Evolutionary conservation across 2,329 filamentous ascomycete species (phyloP).

Genomic region (Fusarium musae): DNA sequence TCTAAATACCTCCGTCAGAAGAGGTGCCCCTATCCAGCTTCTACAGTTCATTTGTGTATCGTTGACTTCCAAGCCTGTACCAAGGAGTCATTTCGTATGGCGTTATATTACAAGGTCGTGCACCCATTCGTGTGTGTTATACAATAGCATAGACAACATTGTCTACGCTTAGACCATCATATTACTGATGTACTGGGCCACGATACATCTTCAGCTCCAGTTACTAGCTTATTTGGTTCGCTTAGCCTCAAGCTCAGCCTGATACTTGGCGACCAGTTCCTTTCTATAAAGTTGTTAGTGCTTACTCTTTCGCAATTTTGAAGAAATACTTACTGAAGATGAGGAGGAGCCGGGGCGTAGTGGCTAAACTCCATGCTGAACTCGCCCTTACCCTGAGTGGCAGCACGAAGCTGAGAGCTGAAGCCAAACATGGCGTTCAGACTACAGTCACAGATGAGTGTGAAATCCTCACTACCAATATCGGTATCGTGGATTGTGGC

Average conservation of each 20-base stretch:
- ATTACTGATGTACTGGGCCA: constrained; percentile 4
- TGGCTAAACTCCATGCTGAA: constrained; percentile 99
- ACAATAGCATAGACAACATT: constrained; percentile 29
- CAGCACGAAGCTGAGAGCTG: constrained; percentile 87
- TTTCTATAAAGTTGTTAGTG: constrained; percentile 55
- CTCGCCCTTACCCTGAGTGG: constrained; percentile 98
- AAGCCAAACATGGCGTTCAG: constrained; percentile 99
- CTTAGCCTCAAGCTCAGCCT: constrained; percentile 69
- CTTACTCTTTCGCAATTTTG: neutral
- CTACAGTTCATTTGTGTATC: constrained; percentile 30
- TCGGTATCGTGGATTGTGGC: constrained; percentile 96
- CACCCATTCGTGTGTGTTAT: constrained; percentile 39
- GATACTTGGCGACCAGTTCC: constrained; percentile 68
- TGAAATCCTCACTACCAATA: constrained; percentile 93
- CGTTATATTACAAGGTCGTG: constrained; percentile 45
- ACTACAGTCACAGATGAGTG: constrained; percentile 89
- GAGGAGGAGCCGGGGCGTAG: constrained; percentile 86
- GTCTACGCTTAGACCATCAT: constrained; percentile 11
- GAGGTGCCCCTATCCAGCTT: constrained; percentile 6
- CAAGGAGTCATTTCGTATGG: constrained; percentile 19
- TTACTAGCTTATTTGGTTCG: constrained; percentile 58
- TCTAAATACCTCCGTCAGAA: constrained; percentile 7
- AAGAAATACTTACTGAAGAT: constrained; percentile 78
- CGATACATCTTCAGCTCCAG: neutral
- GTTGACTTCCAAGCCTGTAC: constrained; percentile 25